Evolutionary conservation across 2,329 filamentous ascomycete species (phyloP).

Genomic region (Lizonia empirigonia): DNA sequence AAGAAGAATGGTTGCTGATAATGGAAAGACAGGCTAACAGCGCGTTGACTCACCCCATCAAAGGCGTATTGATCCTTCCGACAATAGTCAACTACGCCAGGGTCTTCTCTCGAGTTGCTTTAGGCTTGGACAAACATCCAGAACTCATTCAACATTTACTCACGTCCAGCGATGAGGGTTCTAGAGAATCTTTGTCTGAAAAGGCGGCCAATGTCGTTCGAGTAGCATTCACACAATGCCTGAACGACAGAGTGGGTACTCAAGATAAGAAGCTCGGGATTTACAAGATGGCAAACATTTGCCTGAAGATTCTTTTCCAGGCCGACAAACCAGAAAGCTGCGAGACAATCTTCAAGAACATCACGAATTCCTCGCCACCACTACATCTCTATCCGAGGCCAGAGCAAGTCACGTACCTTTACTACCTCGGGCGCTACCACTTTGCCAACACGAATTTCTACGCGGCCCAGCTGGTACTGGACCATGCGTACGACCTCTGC

Average conservation of each 20-base stretch:
- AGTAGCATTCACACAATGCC: constrained; percentile 86
- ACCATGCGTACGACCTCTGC: constrained; percentile 81
- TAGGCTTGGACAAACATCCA: constrained; percentile 80
- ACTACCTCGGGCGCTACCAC: constrained; percentile 90
- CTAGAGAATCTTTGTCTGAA: constrained; percentile 80
- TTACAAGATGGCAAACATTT: constrained; percentile 90
- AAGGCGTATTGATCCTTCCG: constrained; percentile 81
- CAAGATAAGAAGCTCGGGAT: constrained; percentile 78
- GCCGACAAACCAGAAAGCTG: constrained; percentile 83
- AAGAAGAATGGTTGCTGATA: constrained; percentile 4
- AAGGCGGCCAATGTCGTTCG: constrained; percentile 87
- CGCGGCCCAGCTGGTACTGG: constrained; percentile 74
- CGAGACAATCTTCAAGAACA: constrained; percentile 87
- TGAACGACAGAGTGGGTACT: constrained; percentile 72
- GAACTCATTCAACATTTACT: constrained; percentile 73
- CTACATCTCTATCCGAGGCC: constrained; percentile 80
- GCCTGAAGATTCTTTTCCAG: constrained; percentile 85
- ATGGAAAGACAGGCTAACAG: constrained; percentile 71
- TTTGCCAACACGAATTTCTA: constrained; percentile 84
- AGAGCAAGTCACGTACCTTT: constrained; percentile 89
- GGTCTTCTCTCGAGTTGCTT: constrained; percentile 79
- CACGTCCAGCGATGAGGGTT: constrained; percentile 64
- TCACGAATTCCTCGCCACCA: constrained; percentile 80
- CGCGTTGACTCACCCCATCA: constrained; percentile 77
- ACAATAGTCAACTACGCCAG: constrained; percentile 83